A percentile compares a stretch with the other conserved stretches of the same genome.
phyloP scores from a whole-genome alignment of 1,284 basidiomycete species.

The Cryptococcus maquisensis region DNA sequence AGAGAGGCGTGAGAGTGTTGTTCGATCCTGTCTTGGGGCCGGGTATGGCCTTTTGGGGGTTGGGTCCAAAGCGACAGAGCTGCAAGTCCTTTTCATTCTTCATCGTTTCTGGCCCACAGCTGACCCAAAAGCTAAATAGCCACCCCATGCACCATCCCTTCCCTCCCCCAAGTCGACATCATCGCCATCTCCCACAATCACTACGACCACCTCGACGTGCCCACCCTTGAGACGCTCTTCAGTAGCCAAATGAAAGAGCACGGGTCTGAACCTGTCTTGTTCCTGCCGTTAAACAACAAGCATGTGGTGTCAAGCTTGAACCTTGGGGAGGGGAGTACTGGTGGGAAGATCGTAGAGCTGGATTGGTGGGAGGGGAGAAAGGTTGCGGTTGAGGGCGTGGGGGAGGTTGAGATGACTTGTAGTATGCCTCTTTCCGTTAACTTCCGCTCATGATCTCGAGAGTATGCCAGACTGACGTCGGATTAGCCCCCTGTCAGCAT shows the following conservation, averaged over 20 bases:
- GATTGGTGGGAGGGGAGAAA: slow-evolving; percentile 63
- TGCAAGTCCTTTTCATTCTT: slow-evolving; percentile 41
- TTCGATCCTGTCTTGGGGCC: slow-evolving; percentile 66
- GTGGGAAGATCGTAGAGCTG: slow-evolving; percentile 54
- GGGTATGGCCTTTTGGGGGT: slow-evolving; percentile 58
- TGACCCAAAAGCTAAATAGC: slow-evolving; percentile 42
- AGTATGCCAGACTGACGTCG: neutral
- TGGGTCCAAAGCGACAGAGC: slow-evolving; percentile 59
- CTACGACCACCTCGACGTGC: slow-evolving; percentile 62
- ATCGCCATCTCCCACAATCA: slow-evolving; percentile 61
- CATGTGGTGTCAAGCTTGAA: slow-evolving; percentile 53
- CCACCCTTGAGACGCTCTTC: slow-evolving; percentile 53
- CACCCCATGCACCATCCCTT: slow-evolving; percentile 57
- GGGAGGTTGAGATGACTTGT: slow-evolving; percentile 30
- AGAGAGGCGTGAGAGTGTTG: slow-evolving; percentile 60
- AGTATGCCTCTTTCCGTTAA: slow-evolving; percentile 18
- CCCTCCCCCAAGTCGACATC: slow-evolving; percentile 62
- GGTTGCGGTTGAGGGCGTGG: slow-evolving; percentile 27
- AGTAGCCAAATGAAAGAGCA: slow-evolving; percentile 15
- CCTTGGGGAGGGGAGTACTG: slow-evolving; percentile 2
- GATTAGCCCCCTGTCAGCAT: slow-evolving; percentile 54
- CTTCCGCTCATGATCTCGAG: neutral
- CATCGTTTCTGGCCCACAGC: neutral
- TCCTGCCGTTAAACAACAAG: slow-evolving; percentile 60
- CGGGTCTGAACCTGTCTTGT: slow-evolving; percentile 56